Evolutionary conservation across 176 grass and related monocot species (phyloP).

Genomic region (Raddia distichophylla): DNA sequence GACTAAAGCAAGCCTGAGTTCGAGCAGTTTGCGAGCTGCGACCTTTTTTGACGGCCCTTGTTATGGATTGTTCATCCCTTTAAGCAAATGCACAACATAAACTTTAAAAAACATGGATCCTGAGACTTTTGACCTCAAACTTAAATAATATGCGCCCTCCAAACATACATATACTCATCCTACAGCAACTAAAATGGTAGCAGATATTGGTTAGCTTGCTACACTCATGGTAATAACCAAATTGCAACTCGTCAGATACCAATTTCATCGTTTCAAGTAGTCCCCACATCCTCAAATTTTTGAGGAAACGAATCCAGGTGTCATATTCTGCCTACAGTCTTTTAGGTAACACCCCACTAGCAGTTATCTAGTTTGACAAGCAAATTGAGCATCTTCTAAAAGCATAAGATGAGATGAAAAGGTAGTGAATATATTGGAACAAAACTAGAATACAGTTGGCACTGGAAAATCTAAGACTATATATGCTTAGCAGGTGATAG

Average conservation of each 20-base stretch:
- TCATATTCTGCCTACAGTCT: constrained; percentile 11
- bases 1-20: too few species aligned
- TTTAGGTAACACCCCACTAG: background rate
- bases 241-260: background rate
- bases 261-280: background rate
- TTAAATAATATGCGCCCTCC: background rate
- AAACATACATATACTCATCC: background rate
- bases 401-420: constrained; percentile 38
- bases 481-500: background rate
- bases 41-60: background rate
- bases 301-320: background rate
- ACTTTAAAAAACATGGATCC: background rate
- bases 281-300: constrained; percentile 8
- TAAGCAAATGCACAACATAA: background rate
- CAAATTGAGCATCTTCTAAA: constrained; percentile 40
- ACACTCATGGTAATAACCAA: background rate
- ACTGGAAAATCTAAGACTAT: constrained; percentile 8
- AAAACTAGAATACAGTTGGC: constrained; percentile 37
- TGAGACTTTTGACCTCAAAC: background rate
- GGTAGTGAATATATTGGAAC: background rate
- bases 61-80: background rate
- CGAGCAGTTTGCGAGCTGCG: too few species aligned
- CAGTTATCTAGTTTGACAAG: constrained; percentile 40
- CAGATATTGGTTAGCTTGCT: background rate
- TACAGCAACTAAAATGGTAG: background rate